Percentiles rank a stretch among this genome's conserved stretches.
These are phyloP conservation scores for Adansonia rubrostipa DNA, from an alignment of 441 rosid genomes.

Conservation along the genomic window DNA sequence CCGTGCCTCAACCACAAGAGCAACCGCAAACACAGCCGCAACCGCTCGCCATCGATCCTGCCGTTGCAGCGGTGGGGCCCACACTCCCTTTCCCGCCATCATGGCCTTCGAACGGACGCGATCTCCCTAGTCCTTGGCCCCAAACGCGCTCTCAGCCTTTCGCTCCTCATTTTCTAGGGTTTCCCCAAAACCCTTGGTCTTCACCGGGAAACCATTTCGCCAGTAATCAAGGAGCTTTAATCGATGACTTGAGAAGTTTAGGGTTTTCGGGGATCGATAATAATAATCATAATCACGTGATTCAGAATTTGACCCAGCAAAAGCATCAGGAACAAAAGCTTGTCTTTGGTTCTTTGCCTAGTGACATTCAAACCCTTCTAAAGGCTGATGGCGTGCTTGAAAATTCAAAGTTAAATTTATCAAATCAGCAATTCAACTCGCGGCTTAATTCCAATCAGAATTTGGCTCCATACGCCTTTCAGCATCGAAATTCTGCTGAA, in stretches of 20 bases:
- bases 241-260: constrained; percentile 53
- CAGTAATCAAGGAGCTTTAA: constrained; percentile 36
- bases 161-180: constrained; percentile 53
- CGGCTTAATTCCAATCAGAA: constrained; percentile 32
- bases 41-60: constrained; percentile 61
- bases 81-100: constrained; percentile 38
- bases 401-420: constrained; percentile 33
- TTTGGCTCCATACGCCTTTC: constrained; percentile 31
- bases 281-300: constrained; percentile 28
- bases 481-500: constrained; percentile 42
- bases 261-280: constrained; percentile 47
- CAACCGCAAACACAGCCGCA: constrained; percentile 27
- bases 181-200: constrained; percentile 46
- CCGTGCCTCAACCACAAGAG: constrained; percentile 22
- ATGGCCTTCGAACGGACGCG: constrained; percentile 55
- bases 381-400: constrained; percentile 36
- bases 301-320: constrained; percentile 45
- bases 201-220: constrained; percentile 38
- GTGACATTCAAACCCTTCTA: constrained; percentile 43
- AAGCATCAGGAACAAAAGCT: constrained; percentile 49
- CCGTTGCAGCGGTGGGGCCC: constrained; percentile 85
- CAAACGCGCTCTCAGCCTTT: constrained; percentile 43
- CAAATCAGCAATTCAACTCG: constrained; percentile 39
- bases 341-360: constrained; percentile 61
- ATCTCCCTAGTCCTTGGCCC: constrained; percentile 52